A percentile compares a stretch with the other conserved stretches of the same genome.
Conservation (phyloP, 106 monocot species). For the Dactylorhiza incarnata region DNA sequence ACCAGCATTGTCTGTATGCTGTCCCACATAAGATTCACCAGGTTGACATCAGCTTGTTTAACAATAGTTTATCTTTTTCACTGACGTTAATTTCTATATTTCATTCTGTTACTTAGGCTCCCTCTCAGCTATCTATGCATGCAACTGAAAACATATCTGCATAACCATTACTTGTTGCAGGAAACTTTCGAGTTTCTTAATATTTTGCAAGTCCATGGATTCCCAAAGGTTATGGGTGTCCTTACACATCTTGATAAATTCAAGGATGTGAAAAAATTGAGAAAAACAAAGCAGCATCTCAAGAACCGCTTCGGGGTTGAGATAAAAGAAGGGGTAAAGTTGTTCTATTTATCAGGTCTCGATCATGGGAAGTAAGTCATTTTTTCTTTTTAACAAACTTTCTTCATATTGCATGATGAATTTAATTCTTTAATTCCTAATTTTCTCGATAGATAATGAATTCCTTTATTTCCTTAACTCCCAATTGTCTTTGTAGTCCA, state of each 20-base stretch:
- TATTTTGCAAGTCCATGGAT: constrained; percentile 88
- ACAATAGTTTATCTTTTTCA: not conserved
- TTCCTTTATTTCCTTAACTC: not conserved
- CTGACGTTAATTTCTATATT: constrained; percentile 3
- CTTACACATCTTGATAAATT: constrained; percentile 98
- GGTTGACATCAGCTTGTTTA: not conserved
- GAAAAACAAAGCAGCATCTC: constrained; percentile 90
- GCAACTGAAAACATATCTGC: not conserved
- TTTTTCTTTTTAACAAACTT: not conserved
- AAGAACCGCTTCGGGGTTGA: constrained; percentile 98
- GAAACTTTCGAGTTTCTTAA: constrained; percentile 99
- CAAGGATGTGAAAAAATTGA: constrained; percentile 87
- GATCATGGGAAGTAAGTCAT: constrained; percentile 81
- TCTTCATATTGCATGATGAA: not conserved
- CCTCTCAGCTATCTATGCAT: not conserved
- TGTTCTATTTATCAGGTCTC: constrained; percentile 96
- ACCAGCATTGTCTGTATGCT: too few relatives aligned
- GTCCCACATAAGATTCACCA: too few relatives aligned
- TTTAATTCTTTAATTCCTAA: not conserved
- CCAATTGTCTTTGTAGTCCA: too few relatives aligned
- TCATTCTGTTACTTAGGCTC: not conserved
- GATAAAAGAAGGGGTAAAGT: constrained; percentile 75
- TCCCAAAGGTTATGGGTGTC: constrained; percentile 94
- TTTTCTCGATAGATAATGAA: not conserved
- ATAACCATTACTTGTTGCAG: constrained; percentile 31